Conservation (phyloP, 805 yeast genomes). For the Metschnikowia picachoensis region DNA sequence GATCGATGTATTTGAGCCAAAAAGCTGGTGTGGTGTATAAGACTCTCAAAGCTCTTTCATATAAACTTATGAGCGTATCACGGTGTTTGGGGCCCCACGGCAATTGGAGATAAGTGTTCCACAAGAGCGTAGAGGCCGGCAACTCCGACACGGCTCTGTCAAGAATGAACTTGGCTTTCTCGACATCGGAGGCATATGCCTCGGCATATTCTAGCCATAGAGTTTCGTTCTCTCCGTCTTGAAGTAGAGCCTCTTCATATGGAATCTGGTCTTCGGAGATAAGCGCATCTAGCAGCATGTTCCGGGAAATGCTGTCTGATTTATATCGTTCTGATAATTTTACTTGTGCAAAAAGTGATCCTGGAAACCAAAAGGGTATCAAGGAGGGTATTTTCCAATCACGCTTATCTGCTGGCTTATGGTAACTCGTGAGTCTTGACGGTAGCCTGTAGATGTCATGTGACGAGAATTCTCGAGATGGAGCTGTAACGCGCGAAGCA, state of each 20-base stretch:
- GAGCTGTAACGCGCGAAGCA: no score
- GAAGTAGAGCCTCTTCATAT: constrained; percentile 12
- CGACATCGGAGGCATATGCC: constrained; percentile 1
- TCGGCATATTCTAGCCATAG: constrained; percentile 18
- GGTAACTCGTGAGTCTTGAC: no score
- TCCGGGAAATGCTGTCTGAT: no score
- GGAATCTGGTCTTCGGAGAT: constrained; percentile 9
- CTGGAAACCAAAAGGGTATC: no score
- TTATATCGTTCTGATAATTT: no score
- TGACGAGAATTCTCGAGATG: no score
- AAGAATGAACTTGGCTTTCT: constrained; percentile 11
- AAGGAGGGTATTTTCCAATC: no score
- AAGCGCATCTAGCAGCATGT: constrained; percentile 9
- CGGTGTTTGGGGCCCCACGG: constrained; percentile 8
- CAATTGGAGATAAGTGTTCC: constrained; percentile 18
- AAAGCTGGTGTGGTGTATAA: constrained; percentile 10
- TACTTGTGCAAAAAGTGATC: no score
- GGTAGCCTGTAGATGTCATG: no score
- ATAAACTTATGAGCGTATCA: neutral
- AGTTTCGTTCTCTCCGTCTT: constrained; percentile 10
- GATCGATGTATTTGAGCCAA: constrained; percentile 12
- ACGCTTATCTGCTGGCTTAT: no score
- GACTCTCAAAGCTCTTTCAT: constrained; percentile 8
- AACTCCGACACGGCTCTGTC: constrained; percentile 16
- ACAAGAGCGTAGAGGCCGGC: constrained; percentile 15